Base-by-base conservation (phyloP, 2,329 filamentous ascomycete genomes). In the Monilinia polystroma region DNA sequence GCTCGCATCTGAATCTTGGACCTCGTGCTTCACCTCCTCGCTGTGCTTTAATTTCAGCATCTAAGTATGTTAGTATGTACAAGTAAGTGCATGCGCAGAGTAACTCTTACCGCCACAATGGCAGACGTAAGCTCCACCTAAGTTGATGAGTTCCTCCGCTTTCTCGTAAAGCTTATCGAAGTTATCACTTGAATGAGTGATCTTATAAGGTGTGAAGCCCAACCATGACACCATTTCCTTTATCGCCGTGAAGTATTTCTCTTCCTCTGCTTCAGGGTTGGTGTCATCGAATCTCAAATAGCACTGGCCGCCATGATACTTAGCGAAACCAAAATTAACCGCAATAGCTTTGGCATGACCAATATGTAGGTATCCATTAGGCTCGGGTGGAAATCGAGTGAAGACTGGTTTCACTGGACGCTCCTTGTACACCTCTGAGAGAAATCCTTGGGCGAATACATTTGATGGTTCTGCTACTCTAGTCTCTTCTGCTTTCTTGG, bases 261-360 rank as follows among this genome's bases (percentile, higher is more conserved):
- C 91, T 77, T 97, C 91, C 78, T 98, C 95, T 58, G 91, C 91
- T 71, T 93, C 92, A 1, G 95, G 95, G 77, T 98, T 98, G 18
- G 95, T 98, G 74, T 98, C 95, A 77, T 98, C 95, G 77, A 91
- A 97, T 73, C 94, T 85, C 69, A 93, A 79, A 75, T 90, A 89
- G 78, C 87, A 90, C 35, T 75, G 69, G 70, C 94, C 94, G 47
- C 90, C 90, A 76, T 96, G 91, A 75, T 89, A 88, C 75, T 86
- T 87, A 18, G 95, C 94, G 77, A 97, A 98, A 8, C 94, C 94
- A 79, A 98, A 98, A 80, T 98, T 97, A 78, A 98, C 87, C 0
- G 92, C 90, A 77, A 98, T 97, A 29, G 95, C 94, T 81, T 98
- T 98, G 71, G 90, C 91, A 77, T 98, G 95, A 26, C 94, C 94